Evolutionary conservation across 1,139 yeast species (phyloP).

Genomic region (Scheffersomyces illinoinensis): DNA sequence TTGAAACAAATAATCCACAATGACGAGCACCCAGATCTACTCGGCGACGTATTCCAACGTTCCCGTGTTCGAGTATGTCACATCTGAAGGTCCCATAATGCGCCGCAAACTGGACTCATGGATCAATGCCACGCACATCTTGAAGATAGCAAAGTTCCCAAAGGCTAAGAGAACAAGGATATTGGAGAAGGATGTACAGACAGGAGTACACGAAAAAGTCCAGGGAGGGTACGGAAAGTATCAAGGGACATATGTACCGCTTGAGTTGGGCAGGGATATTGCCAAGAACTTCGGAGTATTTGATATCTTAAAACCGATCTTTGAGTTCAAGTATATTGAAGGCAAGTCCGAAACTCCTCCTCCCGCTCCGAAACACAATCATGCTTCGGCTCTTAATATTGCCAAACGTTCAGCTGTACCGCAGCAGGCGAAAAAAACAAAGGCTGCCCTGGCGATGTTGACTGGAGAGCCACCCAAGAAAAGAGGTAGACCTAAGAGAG

Average conservation of each 20-base stretch:
- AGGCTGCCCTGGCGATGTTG: conserved; percentile 11
- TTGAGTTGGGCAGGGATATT: conserved; percentile 55
- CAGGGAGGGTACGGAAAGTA: conserved; percentile 96
- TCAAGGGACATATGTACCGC: conserved; percentile 94
- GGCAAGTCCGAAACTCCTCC: conserved; percentile 69
- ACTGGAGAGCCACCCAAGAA: conserved; percentile 40
- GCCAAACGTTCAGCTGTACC: conserved; percentile 44
- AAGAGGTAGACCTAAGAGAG: conserved; percentile 51
- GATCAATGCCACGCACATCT: conserved; percentile 89
- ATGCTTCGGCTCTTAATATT: conserved; percentile 57
- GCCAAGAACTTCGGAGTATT: conserved; percentile 71
- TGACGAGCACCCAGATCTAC: conserved; percentile 51
- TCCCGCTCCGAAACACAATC: conserved; percentile 82
- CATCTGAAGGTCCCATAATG: conserved; percentile 79
- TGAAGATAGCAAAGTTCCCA: conserved; percentile 84
- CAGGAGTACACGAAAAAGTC: conserved; percentile 84
- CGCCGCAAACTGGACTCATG: conserved; percentile 77
- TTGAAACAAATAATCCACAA: conserved; percentile 4
- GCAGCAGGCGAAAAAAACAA: conserved; percentile 9
- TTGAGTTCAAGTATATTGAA: conserved; percentile 59
- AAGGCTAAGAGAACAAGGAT: conserved; percentile 84
- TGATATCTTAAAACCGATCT: conserved; percentile 64
- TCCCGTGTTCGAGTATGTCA: conserved; percentile 68
- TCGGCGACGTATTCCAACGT: conserved; percentile 85
- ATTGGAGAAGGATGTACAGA: conserved; percentile 83